These are phyloP conservation scores for Tricholoma furcatifolium DNA, from an alignment of 768 basidiomycete genomes.

Conservation along the genomic window DNA sequence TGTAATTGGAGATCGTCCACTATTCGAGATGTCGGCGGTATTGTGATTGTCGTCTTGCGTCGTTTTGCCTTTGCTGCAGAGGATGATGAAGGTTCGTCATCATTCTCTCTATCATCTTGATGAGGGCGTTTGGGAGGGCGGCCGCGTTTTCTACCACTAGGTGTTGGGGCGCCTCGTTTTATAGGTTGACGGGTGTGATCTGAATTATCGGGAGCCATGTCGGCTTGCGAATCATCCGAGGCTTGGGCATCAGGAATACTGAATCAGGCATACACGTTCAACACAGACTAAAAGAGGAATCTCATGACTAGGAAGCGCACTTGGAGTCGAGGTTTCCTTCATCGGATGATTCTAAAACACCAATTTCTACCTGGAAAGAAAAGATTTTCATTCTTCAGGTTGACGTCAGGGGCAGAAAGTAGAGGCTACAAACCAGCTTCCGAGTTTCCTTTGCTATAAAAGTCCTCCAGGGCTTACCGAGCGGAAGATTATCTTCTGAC, in stretches of 20 bases:
- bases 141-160: constrained; percentile 23
- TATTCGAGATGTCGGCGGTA: constrained; percentile 17
- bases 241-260: constrained; percentile 36
- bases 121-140: constrained; percentile 10
- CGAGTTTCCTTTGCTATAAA: constrained; percentile 47
- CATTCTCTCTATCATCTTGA: neutral
- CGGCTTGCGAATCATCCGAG: constrained; percentile 23
- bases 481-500: constrained; percentile 37
- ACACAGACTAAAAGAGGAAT: neutral
- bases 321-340: constrained; percentile 32
- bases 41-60: constrained; percentile 13
- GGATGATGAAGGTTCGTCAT: constrained; percentile 5
- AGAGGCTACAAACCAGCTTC: constrained; percentile 35
- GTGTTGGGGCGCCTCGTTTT: constrained; percentile 20
- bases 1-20: constrained; percentile 36
- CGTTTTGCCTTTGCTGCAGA: constrained; percentile 20
- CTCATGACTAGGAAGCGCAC: constrained; percentile 28
- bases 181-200: constrained; percentile 40
- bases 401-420: neutral
- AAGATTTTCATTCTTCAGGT: neutral
- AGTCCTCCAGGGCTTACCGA: constrained; percentile 48
- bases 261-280: neutral
- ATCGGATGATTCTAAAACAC: constrained; percentile 36
- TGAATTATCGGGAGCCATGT: constrained; percentile 28
- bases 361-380: constrained; percentile 38